Base-by-base conservation (phyloP, 208 protist genomes). In the Crithidia expoeki region DNA sequence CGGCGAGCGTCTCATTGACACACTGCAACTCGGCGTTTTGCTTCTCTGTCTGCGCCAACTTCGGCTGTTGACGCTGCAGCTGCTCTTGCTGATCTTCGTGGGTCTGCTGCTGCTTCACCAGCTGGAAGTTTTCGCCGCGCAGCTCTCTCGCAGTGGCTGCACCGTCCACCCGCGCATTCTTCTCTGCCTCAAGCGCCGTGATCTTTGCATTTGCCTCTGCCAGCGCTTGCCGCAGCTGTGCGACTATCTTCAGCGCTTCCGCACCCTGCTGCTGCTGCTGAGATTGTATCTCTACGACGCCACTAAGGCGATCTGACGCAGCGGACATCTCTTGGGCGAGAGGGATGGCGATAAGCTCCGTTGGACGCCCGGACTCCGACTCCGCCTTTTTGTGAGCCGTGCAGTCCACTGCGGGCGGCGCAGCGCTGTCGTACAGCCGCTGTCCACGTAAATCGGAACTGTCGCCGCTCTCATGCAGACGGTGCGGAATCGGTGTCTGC, bases 1-100 rank as follows among this genome's bases (percentile, higher is more conserved):
- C 59, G 19, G 51, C 53, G 25, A 80, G 67, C 10, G 50, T 30
- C 14, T 58, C 71, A 28, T 84, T 84, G 32, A 59, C 67, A 10
- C 52, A 40, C 34, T 72, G 68, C 47, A 84, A 60, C 27, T 72
- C 59, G 30, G 53, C 73, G n/a, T 65, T 71, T 21, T 64, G 59
- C 14, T 74, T 62, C 60, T 84, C 61, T n/a, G 74, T 17, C 5
- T 6, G 21, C 14, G 69, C 44, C 28, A 68, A 36, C 59, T 60
- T 67, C 11, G 68, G 49, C 30, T 50, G 44, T 19, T 23, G 25
- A 17, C 32, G 49, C 49, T 27, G 49, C 49, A 33, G 49, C 49
- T 33, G 49, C 49, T 55, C 5, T 16, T 55, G 9, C 49, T 14
- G 49, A 2, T 10, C 49, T 16, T 55, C 6, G 9, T 30, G 17